These are phyloP conservation scores for Diaporthe capsici DNA, from an alignment of 2,329 filamentous ascomycete genomes.

Conservation along the genomic window DNA sequence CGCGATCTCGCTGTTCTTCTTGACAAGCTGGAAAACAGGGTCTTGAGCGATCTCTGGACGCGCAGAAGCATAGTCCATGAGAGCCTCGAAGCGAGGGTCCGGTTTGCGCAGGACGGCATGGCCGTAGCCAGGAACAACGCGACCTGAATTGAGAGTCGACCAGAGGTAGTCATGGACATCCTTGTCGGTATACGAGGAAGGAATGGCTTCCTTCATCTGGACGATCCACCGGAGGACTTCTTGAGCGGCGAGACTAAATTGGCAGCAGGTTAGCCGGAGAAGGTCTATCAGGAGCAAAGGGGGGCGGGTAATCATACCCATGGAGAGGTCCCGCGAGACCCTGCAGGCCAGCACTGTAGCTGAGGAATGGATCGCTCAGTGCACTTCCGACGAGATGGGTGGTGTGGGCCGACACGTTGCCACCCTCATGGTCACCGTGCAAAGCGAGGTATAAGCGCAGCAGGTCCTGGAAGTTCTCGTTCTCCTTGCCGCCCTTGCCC, in stretches of 20 bases:
- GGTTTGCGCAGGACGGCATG: constrained; percentile 97
- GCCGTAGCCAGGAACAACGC: constrained; percentile 94
- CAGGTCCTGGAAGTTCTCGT: constrained; percentile 96
- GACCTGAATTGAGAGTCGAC: constrained; percentile 92
- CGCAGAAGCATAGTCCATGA: constrained; percentile 94
- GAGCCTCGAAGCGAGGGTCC: constrained; percentile 94
- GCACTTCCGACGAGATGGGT: constrained; percentile 97
- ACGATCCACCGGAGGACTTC: constrained; percentile 97
- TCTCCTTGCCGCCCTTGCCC: constrained; percentile 87
- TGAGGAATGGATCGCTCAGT: constrained; percentile 93
- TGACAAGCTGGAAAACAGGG: constrained; percentile 93
- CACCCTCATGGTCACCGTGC: constrained; percentile 98
- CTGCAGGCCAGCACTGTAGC: constrained; percentile 95
- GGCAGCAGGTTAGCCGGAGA: constrained; percentile 11
- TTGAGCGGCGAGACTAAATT: constrained; percentile 84
- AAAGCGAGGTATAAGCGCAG: constrained; percentile 94
- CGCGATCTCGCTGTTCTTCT: constrained; percentile 92
- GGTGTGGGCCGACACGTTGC: constrained; percentile 95
- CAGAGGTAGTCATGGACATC: constrained; percentile 93
- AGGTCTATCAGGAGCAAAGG: neutral
- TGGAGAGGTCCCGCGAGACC: constrained; percentile 95
- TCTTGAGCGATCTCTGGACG: constrained; percentile 88
- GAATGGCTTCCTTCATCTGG: constrained; percentile 93
- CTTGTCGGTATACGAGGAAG: constrained; percentile 80
- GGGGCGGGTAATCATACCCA: constrained; percentile 60